phyloP scores from a whole-genome alignment of 495 filamentous ascomycete genomes.

The Thermothielavioides terrestris region DNA sequence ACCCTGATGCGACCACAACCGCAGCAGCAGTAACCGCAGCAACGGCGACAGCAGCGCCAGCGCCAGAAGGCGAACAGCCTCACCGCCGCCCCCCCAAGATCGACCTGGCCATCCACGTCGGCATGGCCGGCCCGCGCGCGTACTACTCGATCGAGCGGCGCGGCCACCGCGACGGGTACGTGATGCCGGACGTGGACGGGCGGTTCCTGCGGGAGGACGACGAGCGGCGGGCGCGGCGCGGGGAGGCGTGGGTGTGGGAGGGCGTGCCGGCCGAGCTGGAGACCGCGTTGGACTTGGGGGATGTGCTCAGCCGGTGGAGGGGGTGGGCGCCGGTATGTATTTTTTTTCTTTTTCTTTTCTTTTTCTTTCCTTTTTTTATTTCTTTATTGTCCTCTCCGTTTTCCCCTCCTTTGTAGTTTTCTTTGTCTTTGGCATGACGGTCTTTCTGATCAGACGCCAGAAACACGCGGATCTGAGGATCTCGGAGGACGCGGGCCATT shows the following conservation, averaged over 20 bases:
- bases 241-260: conserved; percentile 35
- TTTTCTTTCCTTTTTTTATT: not conserved
- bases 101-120: conserved; percentile 68
- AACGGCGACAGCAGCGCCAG: too few species aligned
- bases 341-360: not conserved
- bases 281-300: conserved; percentile 44
- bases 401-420: not conserved
- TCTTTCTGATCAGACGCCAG: conserved; percentile 16
- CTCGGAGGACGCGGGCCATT: conserved; percentile 70
- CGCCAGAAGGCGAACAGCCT: too few species aligned
- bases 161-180: conserved; percentile 70
- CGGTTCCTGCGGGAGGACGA: conserved; percentile 47
- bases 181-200: conserved; percentile 58
- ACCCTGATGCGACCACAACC: conserved; percentile 13
- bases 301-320: conserved; percentile 50
- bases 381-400: not conserved
- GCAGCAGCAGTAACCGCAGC: too few species aligned
- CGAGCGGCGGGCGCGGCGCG: conserved; percentile 28
- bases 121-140: conserved; percentile 62
- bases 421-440: not conserved
- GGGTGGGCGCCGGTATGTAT: conserved; percentile 25
- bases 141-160: conserved; percentile 63
- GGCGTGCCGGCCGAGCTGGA: conserved; percentile 38
- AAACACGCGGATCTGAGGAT: conserved; percentile 47
- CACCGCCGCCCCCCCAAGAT: conserved; percentile 29